phyloP scores from a whole-genome alignment of 2,329 filamentous ascomycete genomes.

The Colletotrichum tropicicola region DNA sequence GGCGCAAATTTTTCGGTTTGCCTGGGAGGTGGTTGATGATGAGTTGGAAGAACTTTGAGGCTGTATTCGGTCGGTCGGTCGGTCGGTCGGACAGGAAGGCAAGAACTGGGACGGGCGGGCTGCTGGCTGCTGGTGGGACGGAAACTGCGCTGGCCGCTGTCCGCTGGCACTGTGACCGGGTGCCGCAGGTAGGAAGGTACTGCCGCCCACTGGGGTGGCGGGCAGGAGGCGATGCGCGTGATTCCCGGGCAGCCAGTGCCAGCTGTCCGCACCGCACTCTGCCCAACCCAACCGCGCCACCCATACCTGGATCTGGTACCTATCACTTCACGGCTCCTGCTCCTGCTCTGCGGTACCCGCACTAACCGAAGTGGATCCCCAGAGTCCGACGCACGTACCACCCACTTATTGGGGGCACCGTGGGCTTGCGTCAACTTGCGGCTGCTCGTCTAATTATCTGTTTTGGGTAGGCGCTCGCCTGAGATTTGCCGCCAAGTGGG shows the following conservation, averaged over 20 bases:
- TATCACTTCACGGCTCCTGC: too few relatives aligned
- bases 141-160: conserved; percentile 24
- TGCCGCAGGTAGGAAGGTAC: background rate
- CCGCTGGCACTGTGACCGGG: conserved; percentile 9
- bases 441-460: conserved; percentile 27
- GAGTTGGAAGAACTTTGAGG: conserved; percentile 31
- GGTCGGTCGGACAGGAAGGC: conserved; percentile 29
- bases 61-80: conserved; percentile 27
- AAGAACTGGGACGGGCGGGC: conserved; percentile 23
- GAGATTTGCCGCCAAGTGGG: background rate
- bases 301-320: background rate
- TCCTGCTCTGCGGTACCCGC: conserved; percentile 8
- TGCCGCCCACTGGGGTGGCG: background rate
- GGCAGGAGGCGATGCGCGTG: conserved; percentile 6
- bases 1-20: conserved; percentile 26
- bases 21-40: conserved; percentile 21
- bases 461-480: conserved; percentile 22
- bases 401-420: background rate
- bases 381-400: conserved; percentile 15
- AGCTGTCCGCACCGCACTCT: background rate
- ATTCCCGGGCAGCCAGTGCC: conserved; percentile 14
- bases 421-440: conserved; percentile 25
- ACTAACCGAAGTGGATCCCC: conserved; percentile 9
- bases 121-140: conserved; percentile 20
- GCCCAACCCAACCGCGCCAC: background rate